phyloP scores from a whole-genome alignment of 768 basidiomycete species.

The Neoboletus brunneissimus region DNA sequence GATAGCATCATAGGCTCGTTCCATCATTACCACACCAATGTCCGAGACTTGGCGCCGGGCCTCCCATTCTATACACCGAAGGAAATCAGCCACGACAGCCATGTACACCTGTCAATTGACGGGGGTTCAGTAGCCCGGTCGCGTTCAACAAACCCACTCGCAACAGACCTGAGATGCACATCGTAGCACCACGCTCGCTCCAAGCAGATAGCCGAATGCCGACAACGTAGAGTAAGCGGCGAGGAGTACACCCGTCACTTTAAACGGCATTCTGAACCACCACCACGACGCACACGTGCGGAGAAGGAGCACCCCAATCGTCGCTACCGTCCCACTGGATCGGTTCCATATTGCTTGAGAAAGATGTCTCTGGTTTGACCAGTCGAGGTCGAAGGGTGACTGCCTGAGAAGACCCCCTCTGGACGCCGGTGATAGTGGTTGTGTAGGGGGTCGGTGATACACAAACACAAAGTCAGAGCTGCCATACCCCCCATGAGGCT shows the following conservation, averaged over 20 bases:
- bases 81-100: neutral
- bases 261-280: slow-evolving; percentile 10
- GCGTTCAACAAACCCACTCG: neutral
- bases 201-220: neutral
- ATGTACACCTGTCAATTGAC: slow-evolving; percentile 2
- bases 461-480: neutral
- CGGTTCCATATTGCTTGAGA: neutral
- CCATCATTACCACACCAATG: neutral
- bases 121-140: neutral
- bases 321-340: neutral
- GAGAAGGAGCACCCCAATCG: neutral
- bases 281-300: slow-evolving; percentile 1
- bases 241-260: neutral
- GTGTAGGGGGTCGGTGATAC: neutral
- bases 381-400: neutral
- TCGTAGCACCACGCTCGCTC: neutral
- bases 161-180: slow-evolving; percentile 2
- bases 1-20: neutral
- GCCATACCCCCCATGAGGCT: slow-evolving; percentile 1
- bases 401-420: neutral
- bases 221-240: neutral
- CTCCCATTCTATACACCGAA: slow-evolving; percentile 13
- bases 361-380: neutral
- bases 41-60: neutral
- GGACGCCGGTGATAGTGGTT: neutral